These are phyloP conservation scores for Pichia cabralensis DNA, from an alignment of 805 yeast species.

Conservation along the genomic window DNA sequence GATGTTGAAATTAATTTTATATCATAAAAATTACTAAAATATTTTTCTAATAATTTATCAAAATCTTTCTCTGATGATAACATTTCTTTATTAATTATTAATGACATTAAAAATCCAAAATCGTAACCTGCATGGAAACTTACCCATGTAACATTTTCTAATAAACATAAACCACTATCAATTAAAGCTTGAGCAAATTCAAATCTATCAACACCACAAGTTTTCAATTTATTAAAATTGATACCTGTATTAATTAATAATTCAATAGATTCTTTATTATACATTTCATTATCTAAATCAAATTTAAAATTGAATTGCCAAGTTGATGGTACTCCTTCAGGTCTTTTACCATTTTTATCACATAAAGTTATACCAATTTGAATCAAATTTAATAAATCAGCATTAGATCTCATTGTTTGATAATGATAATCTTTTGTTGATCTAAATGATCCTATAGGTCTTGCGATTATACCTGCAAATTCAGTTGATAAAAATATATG, in stretches of 20 bases:
- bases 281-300: constrained; percentile 73
- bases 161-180: constrained; percentile 76
- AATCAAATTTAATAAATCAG: constrained; percentile 75
- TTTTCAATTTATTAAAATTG: constrained; percentile 65
- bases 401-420: constrained; percentile 86
- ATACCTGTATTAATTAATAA: constrained; percentile 73
- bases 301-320: constrained; percentile 95
- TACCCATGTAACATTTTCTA: constrained; percentile 69
- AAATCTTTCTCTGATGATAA: constrained; percentile 78
- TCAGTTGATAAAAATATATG: constrained; percentile 74
- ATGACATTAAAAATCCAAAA: constrained; percentile 75
- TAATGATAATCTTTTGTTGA: constrained; percentile 89
- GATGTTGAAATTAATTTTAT: constrained; percentile 45
- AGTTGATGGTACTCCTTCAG: constrained; percentile 59
- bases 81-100: constrained; percentile 64
- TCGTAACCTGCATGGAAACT: constrained; percentile 94
- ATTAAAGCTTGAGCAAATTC: constrained; percentile 78
- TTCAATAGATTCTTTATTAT: constrained; percentile 74
- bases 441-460: constrained; percentile 91
- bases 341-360: constrained; percentile 59
- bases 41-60: constrained; percentile 54
- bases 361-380: constrained; percentile 77
- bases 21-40: constrained; percentile 78
- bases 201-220: constrained; percentile 66
- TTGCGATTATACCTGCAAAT: constrained; percentile 90